Evolutionary conservation across 306 rosid species (phyloP), one percentile per base, ranked within the genome.

Genomic region (Prunus persica): DNA sequence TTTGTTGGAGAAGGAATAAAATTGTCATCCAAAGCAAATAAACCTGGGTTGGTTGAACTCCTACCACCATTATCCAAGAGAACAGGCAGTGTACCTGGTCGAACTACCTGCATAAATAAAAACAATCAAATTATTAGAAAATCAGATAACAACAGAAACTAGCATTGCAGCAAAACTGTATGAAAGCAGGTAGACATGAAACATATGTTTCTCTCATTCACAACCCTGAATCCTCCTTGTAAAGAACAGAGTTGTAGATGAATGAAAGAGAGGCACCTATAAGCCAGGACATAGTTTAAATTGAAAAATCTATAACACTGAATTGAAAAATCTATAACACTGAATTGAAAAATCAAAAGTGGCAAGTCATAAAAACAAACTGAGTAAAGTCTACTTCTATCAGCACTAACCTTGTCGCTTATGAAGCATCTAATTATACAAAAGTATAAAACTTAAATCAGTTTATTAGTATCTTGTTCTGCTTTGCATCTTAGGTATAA

Each of bases 61-160:
- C 79, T 80, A 73, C 84, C 86, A 73, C 68, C 82, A 69, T 78
- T 76, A 81, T 76, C 84, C 84, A 82, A 54, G 76, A 6, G 65
- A 67, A 78, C 76, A 71, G 86, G 84, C 68, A 73, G 79, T 30
- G 73, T 66, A 69, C 77, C 84, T 79, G 76, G 82, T 47, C 72
- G 80, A 69, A 79, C 82, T 43, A 84, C 92, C 99, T 95, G 86
- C 62, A 81, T 79, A 85, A 67, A 72, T 24, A 77, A 77, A 84
- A 65, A 45, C 11, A 62, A 18, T 54, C 49, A 76, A 71, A 13
- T 15, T 68, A 38, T 19, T 67, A 74, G 28, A 71, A 54, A 71
- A 82, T 46, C 25, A 54, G 60, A 66, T 12, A 45, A 79, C 61
- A 58, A 22, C 63, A 56, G 55, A 67, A 28, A 55, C 50, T n/a